These are phyloP conservation scores for Neospermospora avenae DNA, from an alignment of 2,329 filamentous ascomycete species.

Conservation along the genomic window DNA sequence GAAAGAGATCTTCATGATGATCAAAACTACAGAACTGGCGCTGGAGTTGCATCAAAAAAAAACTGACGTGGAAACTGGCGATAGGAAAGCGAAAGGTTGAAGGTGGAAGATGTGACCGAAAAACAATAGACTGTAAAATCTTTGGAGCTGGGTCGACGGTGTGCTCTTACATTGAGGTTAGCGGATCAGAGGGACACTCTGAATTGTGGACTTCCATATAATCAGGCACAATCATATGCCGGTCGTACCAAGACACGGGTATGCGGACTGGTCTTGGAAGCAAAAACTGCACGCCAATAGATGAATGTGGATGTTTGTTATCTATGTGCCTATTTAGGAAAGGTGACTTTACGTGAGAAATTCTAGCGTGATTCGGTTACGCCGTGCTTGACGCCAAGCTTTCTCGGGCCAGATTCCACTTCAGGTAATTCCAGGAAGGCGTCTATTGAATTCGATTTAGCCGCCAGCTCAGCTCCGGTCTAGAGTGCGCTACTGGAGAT, in stretches of 20 bases:
- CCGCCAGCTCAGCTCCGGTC: background rate
- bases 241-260: background rate
- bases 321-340: background rate
- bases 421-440: background rate
- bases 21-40: background rate
- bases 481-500: background rate
- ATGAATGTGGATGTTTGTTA: background rate
- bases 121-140: background rate
- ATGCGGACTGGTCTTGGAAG: background rate
- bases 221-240: background rate
- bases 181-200: background rate
- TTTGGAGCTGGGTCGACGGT: background rate
- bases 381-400: background rate
- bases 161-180: background rate
- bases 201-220: background rate
- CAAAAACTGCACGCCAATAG: background rate
- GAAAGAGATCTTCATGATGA: background rate
- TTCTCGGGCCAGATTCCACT: background rate
- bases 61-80: background rate
- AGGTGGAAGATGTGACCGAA: background rate
- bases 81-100: background rate
- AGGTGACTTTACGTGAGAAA: background rate
- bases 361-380: background rate
- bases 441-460: background rate
- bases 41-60: background rate